These are phyloP conservation scores for Collybia sordida DNA, from an alignment of 768 basidiomycete genomes.

Conservation along the genomic window DNA sequence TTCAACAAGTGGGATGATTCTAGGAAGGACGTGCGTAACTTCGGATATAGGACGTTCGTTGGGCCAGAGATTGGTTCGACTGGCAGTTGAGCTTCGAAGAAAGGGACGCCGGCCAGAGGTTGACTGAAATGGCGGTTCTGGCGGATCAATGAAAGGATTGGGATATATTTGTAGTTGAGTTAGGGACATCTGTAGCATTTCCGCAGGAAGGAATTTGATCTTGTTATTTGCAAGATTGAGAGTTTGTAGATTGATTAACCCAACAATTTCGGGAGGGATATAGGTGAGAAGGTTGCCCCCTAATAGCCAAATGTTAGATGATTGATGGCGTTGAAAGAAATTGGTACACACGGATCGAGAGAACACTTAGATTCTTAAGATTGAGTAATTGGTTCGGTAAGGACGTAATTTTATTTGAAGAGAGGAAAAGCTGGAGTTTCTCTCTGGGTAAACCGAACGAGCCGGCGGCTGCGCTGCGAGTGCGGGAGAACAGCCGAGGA, in stretches of 20 bases:
- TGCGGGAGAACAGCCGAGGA: conserved; percentile 18
- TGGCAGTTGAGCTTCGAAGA: conserved; percentile 9
- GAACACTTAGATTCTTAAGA: conserved; percentile 55
- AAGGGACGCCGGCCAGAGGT: conserved; percentile 1
- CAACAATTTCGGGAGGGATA: conserved; percentile 64
- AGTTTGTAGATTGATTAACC: conserved; percentile 51
- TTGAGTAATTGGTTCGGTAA: conserved; percentile 61
- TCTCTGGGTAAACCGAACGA: conserved; percentile 42
- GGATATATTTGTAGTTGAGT: conserved; percentile 46
- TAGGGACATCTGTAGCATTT: conserved; percentile 61
- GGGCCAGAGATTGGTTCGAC: background rate
- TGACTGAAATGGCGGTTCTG: background rate
- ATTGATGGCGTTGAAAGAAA: background rate
- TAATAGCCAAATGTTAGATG: conserved; percentile 30
- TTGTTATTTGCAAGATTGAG: conserved; percentile 64
- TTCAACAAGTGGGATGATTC: conserved; percentile 32
- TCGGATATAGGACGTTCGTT: conserved; percentile 23
- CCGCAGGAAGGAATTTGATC: conserved; percentile 60
- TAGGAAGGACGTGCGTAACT: conserved; percentile 15
- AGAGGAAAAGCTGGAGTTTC: conserved; percentile 57
- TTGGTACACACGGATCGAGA: conserved; percentile 57
- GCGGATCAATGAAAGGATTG: conserved; percentile 55
- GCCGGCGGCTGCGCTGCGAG: conserved; percentile 28
- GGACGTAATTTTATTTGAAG: conserved; percentile 47
- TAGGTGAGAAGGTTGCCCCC: conserved; percentile 56